Evolutionary conservation across 2,329 filamentous ascomycete genomes (phyloP).

Genomic region (Aspergillus ibericus): DNA sequence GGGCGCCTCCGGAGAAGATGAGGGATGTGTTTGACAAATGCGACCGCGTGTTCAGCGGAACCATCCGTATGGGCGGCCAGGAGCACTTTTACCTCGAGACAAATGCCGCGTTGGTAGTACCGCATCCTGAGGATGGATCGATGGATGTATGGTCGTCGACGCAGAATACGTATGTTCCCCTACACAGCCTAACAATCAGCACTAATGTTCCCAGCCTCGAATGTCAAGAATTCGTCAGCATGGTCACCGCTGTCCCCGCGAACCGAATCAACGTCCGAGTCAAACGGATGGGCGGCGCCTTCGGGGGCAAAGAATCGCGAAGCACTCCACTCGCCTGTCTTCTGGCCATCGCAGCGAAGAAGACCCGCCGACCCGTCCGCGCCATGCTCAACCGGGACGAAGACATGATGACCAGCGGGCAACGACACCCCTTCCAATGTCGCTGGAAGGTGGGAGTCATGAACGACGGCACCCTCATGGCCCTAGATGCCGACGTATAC

Average conservation of each 20-base stretch:
- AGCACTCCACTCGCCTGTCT: conserved; percentile 75
- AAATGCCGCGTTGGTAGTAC: conserved; percentile 74
- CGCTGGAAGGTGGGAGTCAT: conserved; percentile 59
- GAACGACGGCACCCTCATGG: conserved; percentile 17
- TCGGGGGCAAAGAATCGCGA: conserved; percentile 83
- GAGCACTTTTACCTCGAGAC: conserved; percentile 94
- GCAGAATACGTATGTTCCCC: conserved; percentile 69
- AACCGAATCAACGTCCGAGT: conserved; percentile 82
- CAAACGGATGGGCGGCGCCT: conserved; percentile 81
- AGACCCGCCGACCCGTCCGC: conserved; percentile 71
- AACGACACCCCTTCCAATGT: conserved; percentile 79
- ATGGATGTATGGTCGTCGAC: conserved; percentile 85
- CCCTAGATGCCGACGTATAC: conserved; percentile 19
- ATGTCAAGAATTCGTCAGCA: conserved; percentile 74
- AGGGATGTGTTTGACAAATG: background rate
- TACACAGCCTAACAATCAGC: conserved; percentile 17
- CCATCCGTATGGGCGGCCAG: conserved; percentile 55
- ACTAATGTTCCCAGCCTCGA: conserved; percentile 8
- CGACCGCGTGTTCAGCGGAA: conserved; percentile 25
- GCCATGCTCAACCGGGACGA: conserved; percentile 89
- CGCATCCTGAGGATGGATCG: conserved; percentile 81
- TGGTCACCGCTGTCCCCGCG: conserved; percentile 70
- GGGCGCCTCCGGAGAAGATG: conserved; percentile 33
- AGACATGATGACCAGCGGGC: conserved; percentile 80
- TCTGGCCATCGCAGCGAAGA: conserved; percentile 75